Evolutionary conservation across 1,284 basidiomycete species (phyloP).

Genomic region (Cryptococcus jaspeensis): DNA sequence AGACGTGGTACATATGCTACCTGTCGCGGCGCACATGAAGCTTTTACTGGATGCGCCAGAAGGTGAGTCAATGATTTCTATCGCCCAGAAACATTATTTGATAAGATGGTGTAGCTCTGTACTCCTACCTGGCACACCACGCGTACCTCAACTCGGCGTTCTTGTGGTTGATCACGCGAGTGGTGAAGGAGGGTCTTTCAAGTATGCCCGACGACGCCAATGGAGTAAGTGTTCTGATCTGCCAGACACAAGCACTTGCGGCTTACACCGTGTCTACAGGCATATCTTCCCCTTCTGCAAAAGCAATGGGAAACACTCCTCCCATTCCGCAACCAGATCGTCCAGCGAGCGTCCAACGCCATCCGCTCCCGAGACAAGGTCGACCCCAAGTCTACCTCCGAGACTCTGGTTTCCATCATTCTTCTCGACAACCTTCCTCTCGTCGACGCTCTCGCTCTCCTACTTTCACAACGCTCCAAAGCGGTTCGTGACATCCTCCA

Average conservation of each 20-base stretch:
- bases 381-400: constrained; percentile 55
- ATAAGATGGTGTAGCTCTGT: too few species aligned
- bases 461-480: constrained; percentile 69
- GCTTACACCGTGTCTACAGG: constrained; percentile 17
- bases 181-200: constrained; percentile 56
- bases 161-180: constrained; percentile 79
- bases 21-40: constrained; percentile 81
- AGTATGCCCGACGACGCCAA: constrained; percentile 35
- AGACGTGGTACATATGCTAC: constrained; percentile 63
- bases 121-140: constrained; percentile 75
- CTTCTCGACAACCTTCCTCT: constrained; percentile 78
- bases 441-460: constrained; percentile 65
- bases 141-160: constrained; percentile 77
- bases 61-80: too few species aligned
- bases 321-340: constrained; percentile 79
- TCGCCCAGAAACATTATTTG: too few species aligned
- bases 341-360: constrained; percentile 72
- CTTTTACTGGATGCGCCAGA: constrained; percentile 83
- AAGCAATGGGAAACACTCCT: constrained; percentile 85
- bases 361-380: constrained; percentile 57
- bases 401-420: constrained; percentile 74
- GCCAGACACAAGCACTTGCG: neutral
- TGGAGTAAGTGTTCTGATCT: constrained; percentile 24
- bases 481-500: constrained; percentile 56
- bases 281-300: constrained; percentile 68